Percentiles rank a stretch among this genome's conserved stretches.
Evolutionary conservation across 179 eudicot species (phyloP).

Genomic region (Spergularia azorica): DNA sequence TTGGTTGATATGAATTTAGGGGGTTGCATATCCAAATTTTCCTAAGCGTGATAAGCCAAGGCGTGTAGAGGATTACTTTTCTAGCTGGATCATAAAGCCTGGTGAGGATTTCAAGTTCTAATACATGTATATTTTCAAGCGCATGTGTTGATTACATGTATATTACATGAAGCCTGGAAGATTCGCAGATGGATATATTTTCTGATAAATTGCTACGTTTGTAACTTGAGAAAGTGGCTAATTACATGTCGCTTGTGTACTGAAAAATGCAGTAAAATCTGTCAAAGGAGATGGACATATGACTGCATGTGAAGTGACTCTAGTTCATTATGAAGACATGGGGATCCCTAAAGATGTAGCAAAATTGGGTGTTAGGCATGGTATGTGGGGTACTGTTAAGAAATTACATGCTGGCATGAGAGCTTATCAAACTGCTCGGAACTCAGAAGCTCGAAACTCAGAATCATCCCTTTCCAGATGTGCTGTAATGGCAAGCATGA

Average conservation of each 20-base stretch:
- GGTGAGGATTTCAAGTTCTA: conserved; percentile 44
- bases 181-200: background rate
- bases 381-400: conserved; percentile 99
- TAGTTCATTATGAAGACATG: conserved; percentile 95
- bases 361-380: conserved; percentile 84
- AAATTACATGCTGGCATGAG: conserved; percentile 83
- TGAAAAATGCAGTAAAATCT: conserved; percentile 53
- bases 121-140: background rate
- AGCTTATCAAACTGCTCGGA: conserved; percentile 71
- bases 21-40: conserved; percentile 69
- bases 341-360: conserved; percentile 97
- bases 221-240: background rate
- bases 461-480: conserved; percentile 49
- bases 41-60: conserved; percentile 82
- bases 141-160: background rate
- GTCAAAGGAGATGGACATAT: conserved; percentile 75
- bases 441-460: conserved; percentile 31
- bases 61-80: conserved; percentile 90
- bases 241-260: background rate
- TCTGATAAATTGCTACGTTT: background rate
- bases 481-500: conserved; percentile 68
- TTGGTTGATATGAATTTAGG: conserved; percentile 42
- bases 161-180: too few species aligned
- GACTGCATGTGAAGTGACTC: conserved; percentile 83
- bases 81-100: conserved; percentile 91